Conservation (phyloP, 345 rosid species). For the Raphanus sativus region DNA sequence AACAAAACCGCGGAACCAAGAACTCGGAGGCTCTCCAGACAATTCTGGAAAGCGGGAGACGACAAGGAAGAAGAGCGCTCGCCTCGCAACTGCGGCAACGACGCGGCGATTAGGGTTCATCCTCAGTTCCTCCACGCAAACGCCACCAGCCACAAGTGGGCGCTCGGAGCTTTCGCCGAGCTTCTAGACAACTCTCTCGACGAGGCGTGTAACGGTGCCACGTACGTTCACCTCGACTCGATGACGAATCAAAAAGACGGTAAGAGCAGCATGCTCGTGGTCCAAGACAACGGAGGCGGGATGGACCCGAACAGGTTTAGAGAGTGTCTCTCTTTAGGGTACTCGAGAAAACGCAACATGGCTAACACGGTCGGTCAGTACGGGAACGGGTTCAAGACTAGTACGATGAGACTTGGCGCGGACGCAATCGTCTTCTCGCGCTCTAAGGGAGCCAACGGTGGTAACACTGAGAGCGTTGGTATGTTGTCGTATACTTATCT, state of each 20-base stretch:
- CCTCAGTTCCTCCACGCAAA: constrained; percentile 89
- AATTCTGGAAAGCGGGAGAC: constrained; percentile 69
- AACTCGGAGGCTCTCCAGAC: constrained; percentile 41
- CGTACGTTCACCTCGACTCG: constrained; percentile 55
- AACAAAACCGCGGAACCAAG: not conserved
- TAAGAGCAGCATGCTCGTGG: constrained; percentile 8
- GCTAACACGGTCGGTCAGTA: constrained; percentile 74
- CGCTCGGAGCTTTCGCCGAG: constrained; percentile 92
- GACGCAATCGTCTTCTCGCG: constrained; percentile 78
- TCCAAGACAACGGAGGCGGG: constrained; percentile 74
- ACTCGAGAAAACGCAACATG: constrained; percentile 71
- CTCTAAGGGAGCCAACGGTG: constrained; percentile 44
- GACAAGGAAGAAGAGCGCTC: constrained; percentile 40
- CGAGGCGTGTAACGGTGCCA: constrained; percentile 72
- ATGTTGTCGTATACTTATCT: constrained; percentile 73
- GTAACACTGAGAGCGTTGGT: constrained; percentile 54
- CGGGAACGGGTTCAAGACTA: constrained; percentile 88
- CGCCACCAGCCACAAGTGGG: constrained; percentile 95
- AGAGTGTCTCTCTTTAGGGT: constrained; percentile 81
- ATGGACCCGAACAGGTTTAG: constrained; percentile 69
- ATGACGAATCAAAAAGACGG: constrained; percentile 42
- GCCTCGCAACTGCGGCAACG: constrained; percentile 46
- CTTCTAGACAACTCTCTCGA: constrained; percentile 82
- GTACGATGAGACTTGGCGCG: constrained; percentile 89
- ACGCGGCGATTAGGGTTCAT: constrained; percentile 67